These are phyloP conservation scores for Telopea speciosissima DNA, from an alignment of 177 flowering plant genomes.

Conservation along the genomic window DNA sequence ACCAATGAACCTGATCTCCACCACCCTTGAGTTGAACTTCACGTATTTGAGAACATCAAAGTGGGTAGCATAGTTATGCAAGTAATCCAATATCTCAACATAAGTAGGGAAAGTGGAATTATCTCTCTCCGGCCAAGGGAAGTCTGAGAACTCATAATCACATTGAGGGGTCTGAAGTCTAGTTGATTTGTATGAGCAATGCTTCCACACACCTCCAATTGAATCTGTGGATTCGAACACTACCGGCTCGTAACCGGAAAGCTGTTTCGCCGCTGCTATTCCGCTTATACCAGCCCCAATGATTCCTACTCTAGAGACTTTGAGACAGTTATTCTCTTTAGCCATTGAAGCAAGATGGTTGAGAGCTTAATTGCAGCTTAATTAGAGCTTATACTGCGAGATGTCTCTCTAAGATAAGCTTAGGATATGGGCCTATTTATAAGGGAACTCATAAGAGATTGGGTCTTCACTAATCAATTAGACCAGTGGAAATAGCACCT, in stretches of 20 bases:
- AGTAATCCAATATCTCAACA: slow-evolving; percentile 63
- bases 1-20: slow-evolving; percentile 55
- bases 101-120: slow-evolving; percentile 56
- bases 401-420: not conserved
- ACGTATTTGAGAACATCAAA: slow-evolving; percentile 62
- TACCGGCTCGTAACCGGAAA: slow-evolving; percentile 43
- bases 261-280: slow-evolving; percentile 82
- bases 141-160: slow-evolving; percentile 90
- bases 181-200: slow-evolving; percentile 68
- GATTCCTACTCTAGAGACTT: slow-evolving; percentile 52
- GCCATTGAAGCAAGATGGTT: not conserved
- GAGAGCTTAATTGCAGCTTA: not conserved
- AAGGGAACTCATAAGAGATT: no score
- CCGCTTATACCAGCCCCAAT: slow-evolving; percentile 93
- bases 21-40: slow-evolving; percentile 71
- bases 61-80: slow-evolving; percentile 60
- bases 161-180: slow-evolving; percentile 77
- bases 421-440: no score
- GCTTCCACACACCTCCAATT: slow-evolving; percentile 88
- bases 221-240: slow-evolving; percentile 80
- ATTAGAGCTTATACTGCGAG: no score
- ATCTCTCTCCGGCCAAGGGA: slow-evolving; percentile 74
- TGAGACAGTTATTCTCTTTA: slow-evolving; percentile 5
- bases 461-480: no score
- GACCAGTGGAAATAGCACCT: no score